Conservation (phyloP, 2,329 filamentous ascomycete genomes). For the Pleoardoris graminearum region DNA sequence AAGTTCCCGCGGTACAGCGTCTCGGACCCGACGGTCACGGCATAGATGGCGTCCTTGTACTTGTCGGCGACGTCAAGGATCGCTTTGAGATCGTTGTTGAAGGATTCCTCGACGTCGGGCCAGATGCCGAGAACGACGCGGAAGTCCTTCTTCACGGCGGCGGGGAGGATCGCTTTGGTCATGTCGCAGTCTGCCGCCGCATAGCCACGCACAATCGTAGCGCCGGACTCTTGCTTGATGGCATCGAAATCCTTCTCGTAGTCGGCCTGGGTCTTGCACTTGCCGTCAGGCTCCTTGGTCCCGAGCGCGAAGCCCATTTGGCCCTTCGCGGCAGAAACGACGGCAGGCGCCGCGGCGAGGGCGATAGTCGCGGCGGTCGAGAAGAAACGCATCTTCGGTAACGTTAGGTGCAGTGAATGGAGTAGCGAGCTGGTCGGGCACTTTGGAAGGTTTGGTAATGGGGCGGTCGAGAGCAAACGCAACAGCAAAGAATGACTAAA, state of each 20-base stretch:
- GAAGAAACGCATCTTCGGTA: conserved; percentile 43
- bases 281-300: conserved; percentile 61
- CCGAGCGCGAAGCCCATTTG: conserved; percentile 68
- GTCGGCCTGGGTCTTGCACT: conserved; percentile 65
- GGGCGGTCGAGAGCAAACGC: no score
- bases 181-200: conserved; percentile 68
- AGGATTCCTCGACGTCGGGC: conserved; percentile 66
- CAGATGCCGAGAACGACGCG: conserved; percentile 72
- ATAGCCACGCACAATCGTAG: conserved; percentile 67
- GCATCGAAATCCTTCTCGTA: conserved; percentile 68
- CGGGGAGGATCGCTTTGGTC: conserved; percentile 65
- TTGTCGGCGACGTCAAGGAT: conserved; percentile 54
- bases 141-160: conserved; percentile 66
- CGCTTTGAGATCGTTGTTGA: conserved; percentile 63
- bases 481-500: conserved; percentile 14
- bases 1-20: conserved; percentile 70
- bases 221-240: conserved; percentile 55
- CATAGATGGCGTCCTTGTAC: conserved; percentile 64
- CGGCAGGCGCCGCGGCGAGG: conserved; percentile 48
- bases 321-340: conserved; percentile 56
- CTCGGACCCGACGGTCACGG: conserved; percentile 72
- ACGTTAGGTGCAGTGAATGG: neutral
- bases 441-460: no score
- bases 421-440: neutral
- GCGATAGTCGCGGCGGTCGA: conserved; percentile 35